phyloP scores from a whole-genome alignment of 176 grass and related monocot species.

The Lolium perenne region DNA sequence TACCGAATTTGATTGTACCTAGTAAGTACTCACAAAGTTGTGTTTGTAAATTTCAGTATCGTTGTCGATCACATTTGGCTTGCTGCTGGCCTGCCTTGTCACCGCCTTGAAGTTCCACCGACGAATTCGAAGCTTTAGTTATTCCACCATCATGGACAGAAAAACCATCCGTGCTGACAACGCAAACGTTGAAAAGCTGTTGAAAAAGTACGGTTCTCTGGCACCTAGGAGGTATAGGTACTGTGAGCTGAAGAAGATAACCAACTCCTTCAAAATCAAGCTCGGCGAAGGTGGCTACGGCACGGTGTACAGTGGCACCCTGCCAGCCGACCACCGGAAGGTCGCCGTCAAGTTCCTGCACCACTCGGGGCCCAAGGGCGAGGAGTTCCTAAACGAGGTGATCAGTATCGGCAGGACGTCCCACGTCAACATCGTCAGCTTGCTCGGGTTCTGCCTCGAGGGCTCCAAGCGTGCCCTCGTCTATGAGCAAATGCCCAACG shows the following conservation, averaged over 20 bases:
- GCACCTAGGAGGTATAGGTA: constrained; percentile 56
- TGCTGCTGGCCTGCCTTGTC: not conserved
- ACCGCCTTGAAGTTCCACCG: constrained; percentile 27
- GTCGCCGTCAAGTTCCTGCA: constrained; percentile 67
- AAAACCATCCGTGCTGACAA: not conserved
- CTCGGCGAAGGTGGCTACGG: constrained; percentile 73
- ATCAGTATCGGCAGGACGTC: constrained; percentile 61
- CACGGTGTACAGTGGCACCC: constrained; percentile 52
- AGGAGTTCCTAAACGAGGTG: constrained; percentile 74
- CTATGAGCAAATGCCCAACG: constrained; percentile 71
- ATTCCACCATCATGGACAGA: not conserved
- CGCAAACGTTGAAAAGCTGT: constrained; percentile 44
- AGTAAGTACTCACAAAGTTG: not conserved
- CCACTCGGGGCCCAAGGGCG: constrained; percentile 39
- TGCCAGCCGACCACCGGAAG: not conserved
- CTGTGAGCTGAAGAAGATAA: constrained; percentile 60
- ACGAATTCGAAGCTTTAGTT: not conserved
- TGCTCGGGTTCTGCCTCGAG: constrained; percentile 71
- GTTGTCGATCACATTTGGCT: not conserved
- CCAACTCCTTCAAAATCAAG: constrained; percentile 50
- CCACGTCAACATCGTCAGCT: constrained; percentile 64
- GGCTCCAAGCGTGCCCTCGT: constrained; percentile 60
- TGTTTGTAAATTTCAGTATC: constrained; percentile 36
- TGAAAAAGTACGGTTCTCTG: constrained; percentile 47
- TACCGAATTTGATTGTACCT: not conserved